phyloP scores from a whole-genome alignment of 164 flowering plant species.

The Paratinospora sagittata region DNA sequence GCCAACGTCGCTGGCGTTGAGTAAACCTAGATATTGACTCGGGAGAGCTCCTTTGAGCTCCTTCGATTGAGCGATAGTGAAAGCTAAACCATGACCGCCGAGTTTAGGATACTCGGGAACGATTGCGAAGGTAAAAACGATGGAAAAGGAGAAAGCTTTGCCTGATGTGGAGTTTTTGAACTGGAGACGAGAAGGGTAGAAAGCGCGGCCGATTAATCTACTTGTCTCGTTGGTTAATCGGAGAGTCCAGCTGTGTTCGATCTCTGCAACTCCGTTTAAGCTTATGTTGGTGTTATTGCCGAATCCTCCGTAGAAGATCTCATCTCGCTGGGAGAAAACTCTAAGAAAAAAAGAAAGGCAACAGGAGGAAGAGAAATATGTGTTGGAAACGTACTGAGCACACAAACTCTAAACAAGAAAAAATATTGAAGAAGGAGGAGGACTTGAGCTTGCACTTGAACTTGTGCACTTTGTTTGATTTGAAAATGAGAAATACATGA shows the following conservation, averaged over 20 bases:
- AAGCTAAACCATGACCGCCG: conserved; percentile 36
- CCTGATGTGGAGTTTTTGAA: conserved; percentile 12
- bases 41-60: conserved; percentile 33
- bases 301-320: conserved; percentile 41
- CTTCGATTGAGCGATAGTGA: conserved; percentile 34
- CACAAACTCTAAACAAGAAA: too few species aligned
- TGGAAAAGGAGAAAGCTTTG: conserved; percentile 15
- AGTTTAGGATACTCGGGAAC: conserved; percentile 27
- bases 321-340: conserved; percentile 19
- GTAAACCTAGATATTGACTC: conserved; percentile 56
- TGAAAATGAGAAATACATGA: too few species aligned
- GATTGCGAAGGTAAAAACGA: background rate
- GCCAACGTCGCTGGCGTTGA: conserved; percentile 34
- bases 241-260: conserved; percentile 30
- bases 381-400: too few species aligned
- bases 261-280: conserved; percentile 34
- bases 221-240: conserved; percentile 6
- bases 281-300: conserved; percentile 25
- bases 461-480: too few species aligned
- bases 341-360: too few species aligned
- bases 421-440: too few species aligned
- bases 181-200: background rate
- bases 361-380: too few species aligned
- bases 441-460: too few species aligned
- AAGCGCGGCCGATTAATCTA: conserved; percentile 4